Evolutionary conservation across 495 filamentous ascomycete genomes (phyloP).

Genomic region (Penicillium ochrochloron): DNA sequence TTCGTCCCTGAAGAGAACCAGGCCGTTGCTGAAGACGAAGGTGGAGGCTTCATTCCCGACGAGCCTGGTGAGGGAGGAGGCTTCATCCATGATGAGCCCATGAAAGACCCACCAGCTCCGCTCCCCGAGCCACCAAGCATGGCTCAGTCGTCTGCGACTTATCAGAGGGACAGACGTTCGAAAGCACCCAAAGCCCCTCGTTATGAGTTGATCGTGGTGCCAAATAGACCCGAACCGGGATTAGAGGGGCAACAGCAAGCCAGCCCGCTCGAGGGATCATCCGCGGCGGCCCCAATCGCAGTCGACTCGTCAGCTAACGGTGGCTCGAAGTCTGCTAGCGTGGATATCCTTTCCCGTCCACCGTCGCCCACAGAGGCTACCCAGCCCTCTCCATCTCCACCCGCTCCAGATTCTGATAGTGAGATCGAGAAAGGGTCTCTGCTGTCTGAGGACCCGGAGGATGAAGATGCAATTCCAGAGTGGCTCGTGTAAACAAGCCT

Average conservation of each 20-base stretch:
- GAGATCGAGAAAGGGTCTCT: slow-evolving; percentile 50
- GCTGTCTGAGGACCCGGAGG: slow-evolving; percentile 67
- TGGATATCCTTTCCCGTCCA: slow-evolving; percentile 30
- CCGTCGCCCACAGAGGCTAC: slow-evolving; percentile 25
- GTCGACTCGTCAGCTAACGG: slow-evolving; percentile 33
- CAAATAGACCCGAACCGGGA: slow-evolving; percentile 13
- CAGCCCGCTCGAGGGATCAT: slow-evolving; percentile 23
- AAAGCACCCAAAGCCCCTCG: slow-evolving; percentile 17
- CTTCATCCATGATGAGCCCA: slow-evolving; percentile 34
- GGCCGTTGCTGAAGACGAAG: not conserved
- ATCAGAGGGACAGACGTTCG: not conserved
- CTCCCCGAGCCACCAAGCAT: not conserved
- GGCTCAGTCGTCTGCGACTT: not conserved
- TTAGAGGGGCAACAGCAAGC: not conserved
- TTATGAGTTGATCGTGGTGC: slow-evolving; percentile 44
- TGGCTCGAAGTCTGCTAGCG: slow-evolving; percentile 33
- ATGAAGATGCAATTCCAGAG: slow-evolving; percentile 70
- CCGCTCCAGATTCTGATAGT: slow-evolving; percentile 34
- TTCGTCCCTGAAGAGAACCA: not conserved
- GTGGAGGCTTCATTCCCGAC: not conserved
- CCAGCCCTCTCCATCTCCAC: slow-evolving; percentile 14
- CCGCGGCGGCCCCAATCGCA: slow-evolving; percentile 28
- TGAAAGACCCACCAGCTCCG: not conserved
- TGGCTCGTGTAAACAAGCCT: slow-evolving; percentile 53
- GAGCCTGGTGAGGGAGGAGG: slow-evolving; percentile 11